A percentile compares a stretch with the other conserved stretches of the same genome.
Conservation (phyloP, 306 rosid genomes). For the Hippophae rhamnoides region DNA sequence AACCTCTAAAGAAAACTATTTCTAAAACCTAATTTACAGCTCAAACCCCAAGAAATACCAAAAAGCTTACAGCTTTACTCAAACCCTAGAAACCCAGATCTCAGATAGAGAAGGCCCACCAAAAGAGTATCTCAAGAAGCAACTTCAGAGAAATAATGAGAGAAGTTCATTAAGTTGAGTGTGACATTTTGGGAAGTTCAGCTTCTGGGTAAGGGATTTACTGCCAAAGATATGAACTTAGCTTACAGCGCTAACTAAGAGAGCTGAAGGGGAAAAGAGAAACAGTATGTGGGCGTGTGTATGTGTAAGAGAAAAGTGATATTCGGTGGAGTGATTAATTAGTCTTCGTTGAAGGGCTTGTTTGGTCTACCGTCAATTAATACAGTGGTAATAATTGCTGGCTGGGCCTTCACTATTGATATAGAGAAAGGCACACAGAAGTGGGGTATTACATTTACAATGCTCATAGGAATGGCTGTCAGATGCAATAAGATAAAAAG, state of each 20-base stretch:
- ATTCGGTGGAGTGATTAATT: slow-evolving; percentile 14
- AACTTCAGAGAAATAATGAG: slow-evolving; percentile 4
- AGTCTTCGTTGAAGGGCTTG: slow-evolving; percentile 25
- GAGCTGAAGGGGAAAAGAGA: slow-evolving; percentile 8
- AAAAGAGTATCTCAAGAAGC: slow-evolving; percentile 8
- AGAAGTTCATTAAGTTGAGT: slow-evolving; percentile 16
- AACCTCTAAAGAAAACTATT: slow-evolving; percentile 10
- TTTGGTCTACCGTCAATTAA: slow-evolving; percentile 25
- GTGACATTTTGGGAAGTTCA: slow-evolving; percentile 15
- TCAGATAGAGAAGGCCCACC: slow-evolving; percentile 10
- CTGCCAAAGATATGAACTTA: neutral
- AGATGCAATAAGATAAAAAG: slow-evolving; percentile 17
- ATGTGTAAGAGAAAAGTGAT: neutral
- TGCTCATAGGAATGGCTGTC: slow-evolving; percentile 26
- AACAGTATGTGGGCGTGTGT: neutral
- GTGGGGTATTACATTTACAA: slow-evolving; percentile 9
- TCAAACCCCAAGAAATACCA: slow-evolving; percentile 8
- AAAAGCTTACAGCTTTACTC: slow-evolving; percentile 6
- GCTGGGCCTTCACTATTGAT: slow-evolving; percentile 7
- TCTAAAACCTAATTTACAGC: slow-evolving; percentile 10
- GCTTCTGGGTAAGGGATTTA: slow-evolving; percentile 12
- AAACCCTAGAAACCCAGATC: slow-evolving; percentile 53
- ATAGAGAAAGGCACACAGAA: slow-evolving; percentile 4
- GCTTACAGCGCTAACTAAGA: slow-evolving; percentile 11
- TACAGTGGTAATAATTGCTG: slow-evolving; percentile 34